Conservation (phyloP, 305 asterid genomes). For the Fraxinus floribunda region DNA sequence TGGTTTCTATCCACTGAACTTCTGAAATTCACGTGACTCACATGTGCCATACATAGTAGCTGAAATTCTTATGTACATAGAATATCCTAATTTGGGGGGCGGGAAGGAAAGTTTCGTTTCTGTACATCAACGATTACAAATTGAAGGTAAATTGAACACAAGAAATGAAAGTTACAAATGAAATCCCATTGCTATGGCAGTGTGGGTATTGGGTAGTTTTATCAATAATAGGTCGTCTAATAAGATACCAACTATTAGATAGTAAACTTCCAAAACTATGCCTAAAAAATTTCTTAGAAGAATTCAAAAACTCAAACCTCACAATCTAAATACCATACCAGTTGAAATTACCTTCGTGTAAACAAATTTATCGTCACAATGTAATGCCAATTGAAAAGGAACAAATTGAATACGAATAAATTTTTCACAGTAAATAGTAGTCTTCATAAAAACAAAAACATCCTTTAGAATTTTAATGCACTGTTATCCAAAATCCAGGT, state of each 20-base stretch:
- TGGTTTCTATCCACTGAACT: not conserved
- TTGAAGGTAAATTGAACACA: not conserved
- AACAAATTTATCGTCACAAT: not conserved
- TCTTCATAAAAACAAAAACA: not conserved
- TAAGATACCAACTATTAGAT: not conserved
- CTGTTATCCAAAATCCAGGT: not conserved
- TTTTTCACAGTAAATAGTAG: not conserved
- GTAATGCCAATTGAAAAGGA: not conserved
- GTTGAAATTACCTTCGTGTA: not conserved
- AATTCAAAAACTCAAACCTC: not conserved
- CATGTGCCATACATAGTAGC: not conserved
- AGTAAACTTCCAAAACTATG: not conserved
- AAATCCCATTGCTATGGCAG: not conserved
- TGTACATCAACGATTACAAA: not conserved
- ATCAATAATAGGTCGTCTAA: not conserved
- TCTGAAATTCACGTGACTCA: not conserved
- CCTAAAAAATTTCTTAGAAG: not conserved
- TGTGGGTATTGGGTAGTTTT: not conserved
- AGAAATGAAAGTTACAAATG: not conserved
- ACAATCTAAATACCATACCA: not conserved
- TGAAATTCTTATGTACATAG: not conserved
- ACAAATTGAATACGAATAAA: not conserved
- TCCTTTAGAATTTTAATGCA: not conserved
- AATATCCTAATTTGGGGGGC: not conserved
- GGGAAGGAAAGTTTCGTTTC: not conserved